A percentile compares a stretch with the other conserved stretches of the same genome.
Conservation (phyloP, 2,329 filamentous ascomycete species). For the Ophiocordyceps camponoti-floridani region DNA sequence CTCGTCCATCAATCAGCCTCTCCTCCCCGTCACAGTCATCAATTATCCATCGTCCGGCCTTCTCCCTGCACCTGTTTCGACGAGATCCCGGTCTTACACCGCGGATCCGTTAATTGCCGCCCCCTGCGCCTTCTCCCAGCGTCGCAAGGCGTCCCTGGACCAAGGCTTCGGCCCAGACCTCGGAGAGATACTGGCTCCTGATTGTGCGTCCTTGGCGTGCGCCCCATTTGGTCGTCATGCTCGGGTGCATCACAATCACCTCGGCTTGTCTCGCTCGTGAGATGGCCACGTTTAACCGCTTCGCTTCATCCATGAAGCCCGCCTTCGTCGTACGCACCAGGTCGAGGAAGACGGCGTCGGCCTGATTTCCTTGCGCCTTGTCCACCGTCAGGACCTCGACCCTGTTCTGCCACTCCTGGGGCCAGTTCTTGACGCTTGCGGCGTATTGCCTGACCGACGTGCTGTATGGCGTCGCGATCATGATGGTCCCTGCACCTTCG, state of each 20-base stretch:
- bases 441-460: constrained; percentile 18
- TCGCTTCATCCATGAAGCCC: constrained; percentile 23
- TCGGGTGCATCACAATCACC: constrained; percentile 23
- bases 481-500: constrained; percentile 14
- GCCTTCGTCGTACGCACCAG: constrained; percentile 21
- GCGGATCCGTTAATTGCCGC: not conserved
- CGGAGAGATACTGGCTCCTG: constrained; percentile 8
- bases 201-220: constrained; percentile 2
- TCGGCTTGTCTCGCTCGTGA: constrained; percentile 26
- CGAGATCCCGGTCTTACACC: not conserved
- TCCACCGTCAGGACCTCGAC: constrained; percentile 25
- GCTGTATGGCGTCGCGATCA: constrained; percentile 26
- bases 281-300: constrained; percentile 26
- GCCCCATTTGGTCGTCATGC: constrained; percentile 11
- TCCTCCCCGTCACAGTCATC: not conserved
- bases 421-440: constrained; percentile 10
- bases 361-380: constrained; percentile 26
- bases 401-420: constrained; percentile 9
- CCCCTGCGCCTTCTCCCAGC: not conserved
- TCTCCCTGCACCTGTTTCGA: not conserved
- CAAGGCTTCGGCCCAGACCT: constrained; percentile 15
- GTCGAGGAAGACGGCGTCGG: constrained; percentile 28
- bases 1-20: not conserved
- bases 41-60: not conserved
- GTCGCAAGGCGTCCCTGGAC: not conserved